phyloP scores from a whole-genome alignment of 2,329 filamentous ascomycete genomes.

The Aspergillus transmontanensis region DNA sequence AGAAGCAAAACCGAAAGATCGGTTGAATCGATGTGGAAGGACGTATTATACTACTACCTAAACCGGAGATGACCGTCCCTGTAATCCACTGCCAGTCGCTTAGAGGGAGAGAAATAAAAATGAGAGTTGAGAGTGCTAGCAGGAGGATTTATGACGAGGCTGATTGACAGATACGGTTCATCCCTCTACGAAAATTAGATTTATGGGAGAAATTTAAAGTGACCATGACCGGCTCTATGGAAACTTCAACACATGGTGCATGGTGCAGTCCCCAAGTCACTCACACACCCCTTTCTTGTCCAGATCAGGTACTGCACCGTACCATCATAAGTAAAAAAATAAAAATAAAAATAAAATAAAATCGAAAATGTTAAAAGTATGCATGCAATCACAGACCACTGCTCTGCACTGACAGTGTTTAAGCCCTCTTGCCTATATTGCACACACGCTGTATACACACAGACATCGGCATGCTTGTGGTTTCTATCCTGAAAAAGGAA shows the following conservation, averaged over 20 bases:
- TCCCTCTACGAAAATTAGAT: constrained; percentile 4
- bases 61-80: not conserved
- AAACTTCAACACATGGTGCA: constrained; percentile 4
- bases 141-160: constrained; percentile 4
- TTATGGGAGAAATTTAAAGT: not conserved
- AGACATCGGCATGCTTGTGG: not conserved
- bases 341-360: not conserved
- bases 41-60: constrained; percentile 2
- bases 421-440: not conserved
- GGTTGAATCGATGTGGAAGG: not conserved
- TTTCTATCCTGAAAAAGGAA: not conserved
- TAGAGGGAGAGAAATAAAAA: not conserved
- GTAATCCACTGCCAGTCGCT: not conserved
- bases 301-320: not conserved
- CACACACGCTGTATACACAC: not conserved
- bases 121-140: not conserved
- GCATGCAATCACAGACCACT: not conserved
- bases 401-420: not conserved
- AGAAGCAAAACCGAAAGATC: not conserved
- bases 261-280: constrained; percentile 2
- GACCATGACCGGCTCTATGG: constrained; percentile 6
- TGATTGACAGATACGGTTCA: constrained; percentile 7
- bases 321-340: not conserved
- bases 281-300: not conserved
- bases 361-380: not conserved